Evolutionary conservation across 192 early-diverging fungal genomes (phyloP).

Genomic region (Podila minutissima): DNA sequence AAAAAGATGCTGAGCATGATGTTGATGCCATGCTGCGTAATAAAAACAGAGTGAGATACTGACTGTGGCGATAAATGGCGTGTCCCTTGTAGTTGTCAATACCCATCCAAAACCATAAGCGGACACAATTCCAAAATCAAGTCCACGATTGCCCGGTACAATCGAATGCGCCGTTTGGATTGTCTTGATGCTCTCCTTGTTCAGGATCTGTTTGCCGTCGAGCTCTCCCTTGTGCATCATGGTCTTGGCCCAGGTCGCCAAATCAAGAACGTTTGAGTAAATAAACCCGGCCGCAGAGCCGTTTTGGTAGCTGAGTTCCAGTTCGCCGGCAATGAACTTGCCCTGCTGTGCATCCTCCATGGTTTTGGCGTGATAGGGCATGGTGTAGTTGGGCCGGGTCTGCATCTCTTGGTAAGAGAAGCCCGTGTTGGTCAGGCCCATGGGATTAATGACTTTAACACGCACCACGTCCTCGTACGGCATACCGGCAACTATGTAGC

Average conservation of each 20-base stretch:
- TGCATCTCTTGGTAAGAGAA: constrained; percentile 1
- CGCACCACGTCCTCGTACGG: constrained; percentile 4
- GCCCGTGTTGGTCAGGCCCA: neutral
- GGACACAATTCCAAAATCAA: neutral
- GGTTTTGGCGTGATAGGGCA: neutral
- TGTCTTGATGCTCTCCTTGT: constrained; percentile 5
- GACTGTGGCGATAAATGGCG: neutral
- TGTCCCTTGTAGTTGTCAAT: constrained; percentile 7
- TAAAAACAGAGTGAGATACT: neutral
- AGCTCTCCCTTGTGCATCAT: constrained; percentile 6
- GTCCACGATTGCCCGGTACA: neutral
- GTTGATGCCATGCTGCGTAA: no score
- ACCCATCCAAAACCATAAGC: constrained; percentile 1
- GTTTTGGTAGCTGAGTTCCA: neutral
- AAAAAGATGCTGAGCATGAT: neutral
- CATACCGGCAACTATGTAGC: neutral
- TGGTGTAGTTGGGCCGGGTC: neutral
- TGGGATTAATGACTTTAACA: neutral
- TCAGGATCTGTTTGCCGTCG: constrained; percentile 8
- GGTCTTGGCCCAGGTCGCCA: neutral
- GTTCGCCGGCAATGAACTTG: constrained; percentile 5
- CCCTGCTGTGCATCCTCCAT: constrained; percentile 3
- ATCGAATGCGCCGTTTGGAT: neutral
- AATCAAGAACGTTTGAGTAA: constrained; percentile 10
- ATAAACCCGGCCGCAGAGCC: neutral